Base-by-base conservation (phyloP, 257 asterid species). In the Nicotiana attenuata region DNA sequence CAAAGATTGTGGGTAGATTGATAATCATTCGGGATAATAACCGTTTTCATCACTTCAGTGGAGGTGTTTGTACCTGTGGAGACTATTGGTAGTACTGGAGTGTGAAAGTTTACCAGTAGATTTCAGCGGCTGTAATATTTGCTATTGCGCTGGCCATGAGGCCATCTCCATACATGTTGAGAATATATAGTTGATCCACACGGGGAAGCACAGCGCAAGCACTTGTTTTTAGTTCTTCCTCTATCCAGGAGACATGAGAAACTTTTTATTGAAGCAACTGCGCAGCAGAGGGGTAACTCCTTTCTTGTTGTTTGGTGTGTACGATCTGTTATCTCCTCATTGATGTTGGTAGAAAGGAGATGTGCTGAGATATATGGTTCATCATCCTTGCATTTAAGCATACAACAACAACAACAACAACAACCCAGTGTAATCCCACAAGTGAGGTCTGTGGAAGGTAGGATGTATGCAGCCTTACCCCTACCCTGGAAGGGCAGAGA, bases 11-110 rank as follows among this genome's bases (percentile, higher is more conserved):
- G 28, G 97, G 93, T 78, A 94, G 97, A 76, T 77, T 88, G 90
- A 94, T 94, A 75, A 89, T 96, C 68, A 76, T 96, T 77, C 92
- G 99, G 63, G 99, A 96, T 84, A 93, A 92, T 68, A 93, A 96
- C 85, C 95, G 99, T 52, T 96, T 96, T 90, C 98, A 96, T 84
- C 98, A 96, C 86, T 94, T 96, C 81, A 88, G 85, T 76, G 92
- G 82, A 38, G 99, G 98, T 31, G 82, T 73, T n/a, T 96, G 99
- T 81, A 91, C 94, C 83, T 96, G 99, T 88, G 97, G 97, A 57
- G 97, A 96, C 84, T 96, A 96, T 80, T 96, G 99, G 97, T 96
- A 87, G 87, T 57, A 45, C 24, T 45, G 20, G 60, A 47, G 66
- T n/a, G 60, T 45, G 75, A 65, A 61, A 24, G 26, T 63, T 13